Base-by-base conservation (phyloP, 345 rosid genomes). In the Hibiscus syriacus region DNA sequence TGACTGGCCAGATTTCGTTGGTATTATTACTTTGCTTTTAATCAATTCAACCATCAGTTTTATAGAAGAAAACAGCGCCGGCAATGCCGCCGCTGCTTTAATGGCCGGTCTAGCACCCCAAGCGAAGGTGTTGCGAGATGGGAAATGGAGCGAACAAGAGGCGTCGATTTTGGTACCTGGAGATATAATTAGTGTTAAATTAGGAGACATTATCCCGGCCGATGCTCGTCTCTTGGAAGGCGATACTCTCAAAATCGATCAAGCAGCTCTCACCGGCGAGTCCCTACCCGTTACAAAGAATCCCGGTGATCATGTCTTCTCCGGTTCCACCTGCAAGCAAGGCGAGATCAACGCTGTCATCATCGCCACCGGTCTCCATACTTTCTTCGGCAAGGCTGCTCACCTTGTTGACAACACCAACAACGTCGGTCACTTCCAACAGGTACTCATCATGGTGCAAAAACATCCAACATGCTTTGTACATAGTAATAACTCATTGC, bases 371-470 rank as follows among this genome's bases (percentile, higher is more conserved):
- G 98, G 98, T 49, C 89, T 93, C 10, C 90, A 89, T 64, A 93
- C 97, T 74, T 93, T 93, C 84, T 93, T 93, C 38, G 98, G 98
- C 68, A 93, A 93, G 74, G 98, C 97, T 8, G 98, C 98, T 66
- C 94, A 87, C 79, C 94, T 93, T 26, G 97, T 93, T 25, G 97
- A 90, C 65, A 88, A 72, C 87, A 93, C 98, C 73, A 86, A 93
- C 78, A 88, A 90, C 46, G 87, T 89, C 72, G 98, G 98, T 27
- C 98, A 93, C 72, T 93, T 90, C 85, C 98, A 93, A 70, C 74
- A 87, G 91, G 98, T 92, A 73, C 14, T n/a, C 8, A 16, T 3
- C 23, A 64, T 45, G 8, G 0, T 45, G 8, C 55, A 45, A 26
- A 12, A 20, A 11, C n/a, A n/a, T 48, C 1, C 0, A 48, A 23